Percentiles rank a stretch among this genome's conserved stretches.
Conservation (phyloP, 2,329 filamentous ascomycete species). For the Trichoderma sp. region DNA sequence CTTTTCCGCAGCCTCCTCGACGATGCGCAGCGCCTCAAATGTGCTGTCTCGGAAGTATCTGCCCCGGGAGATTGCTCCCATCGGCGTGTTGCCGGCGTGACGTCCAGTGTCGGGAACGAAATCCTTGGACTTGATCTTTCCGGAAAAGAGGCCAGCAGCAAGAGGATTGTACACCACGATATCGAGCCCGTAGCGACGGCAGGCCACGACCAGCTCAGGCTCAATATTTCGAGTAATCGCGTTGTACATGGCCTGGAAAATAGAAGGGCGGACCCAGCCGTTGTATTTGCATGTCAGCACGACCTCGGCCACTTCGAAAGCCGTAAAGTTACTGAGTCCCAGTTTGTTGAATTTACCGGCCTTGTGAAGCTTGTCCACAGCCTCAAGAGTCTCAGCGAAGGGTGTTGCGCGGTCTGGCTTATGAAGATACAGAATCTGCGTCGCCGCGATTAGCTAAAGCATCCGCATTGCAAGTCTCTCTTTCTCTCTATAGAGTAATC, state of each 20-base stretch:
- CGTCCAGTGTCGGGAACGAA: conserved; percentile 66
- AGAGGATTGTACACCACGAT: conserved; percentile 30
- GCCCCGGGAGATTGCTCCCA: conserved; percentile 62
- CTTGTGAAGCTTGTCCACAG: conserved; percentile 80
- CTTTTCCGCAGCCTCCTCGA: conserved; percentile 70
- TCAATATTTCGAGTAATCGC: conserved; percentile 77
- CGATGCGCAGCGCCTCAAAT: conserved; percentile 65
- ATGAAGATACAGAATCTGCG: conserved; percentile 46
- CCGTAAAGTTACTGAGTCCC: conserved; percentile 82
- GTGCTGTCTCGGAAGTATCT: conserved; percentile 73
- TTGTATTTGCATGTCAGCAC: conserved; percentile 78
- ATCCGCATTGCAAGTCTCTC: not conserved
- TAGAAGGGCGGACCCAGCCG: conserved; percentile 79
- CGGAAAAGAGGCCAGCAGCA: conserved; percentile 62
- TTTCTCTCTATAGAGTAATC: not conserved
- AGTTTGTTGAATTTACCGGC: conserved; percentile 82
- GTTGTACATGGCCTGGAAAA: conserved; percentile 91
- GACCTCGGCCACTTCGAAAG: conserved; percentile 86
- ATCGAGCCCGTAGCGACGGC: conserved; percentile 39
- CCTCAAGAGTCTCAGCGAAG: conserved; percentile 79
- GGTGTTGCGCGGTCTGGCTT: conserved; percentile 63
- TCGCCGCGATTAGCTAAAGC: not conserved
- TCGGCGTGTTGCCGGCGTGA: conserved; percentile 63
- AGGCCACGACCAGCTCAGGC: conserved; percentile 72
- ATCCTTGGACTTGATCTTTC: conserved; percentile 74